Evolutionary conservation across 192 early-diverging fungal species (phyloP).

Genomic region (Umbelopsis sp.): DNA sequence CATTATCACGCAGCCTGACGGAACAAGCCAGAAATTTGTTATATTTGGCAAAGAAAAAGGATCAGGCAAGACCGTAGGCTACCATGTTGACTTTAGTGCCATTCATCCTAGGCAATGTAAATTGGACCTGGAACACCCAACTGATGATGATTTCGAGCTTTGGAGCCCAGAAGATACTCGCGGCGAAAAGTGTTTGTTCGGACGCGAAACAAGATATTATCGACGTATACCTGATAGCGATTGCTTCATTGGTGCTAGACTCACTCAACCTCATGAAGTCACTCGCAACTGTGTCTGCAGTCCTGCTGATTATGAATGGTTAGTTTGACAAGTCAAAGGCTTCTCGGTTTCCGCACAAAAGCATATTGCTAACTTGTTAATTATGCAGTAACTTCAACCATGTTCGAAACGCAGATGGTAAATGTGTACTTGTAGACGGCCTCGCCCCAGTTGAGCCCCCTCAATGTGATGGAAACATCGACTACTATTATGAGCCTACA

Average conservation of each 20-base stretch:
- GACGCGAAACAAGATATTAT: conserved; percentile 68
- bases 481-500: conserved; percentile 72
- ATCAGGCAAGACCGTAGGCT: conserved; percentile 40
- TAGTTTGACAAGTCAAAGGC: neutral
- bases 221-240: conserved; percentile 65
- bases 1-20: conserved; percentile 72
- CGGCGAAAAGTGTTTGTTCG: conserved; percentile 66
- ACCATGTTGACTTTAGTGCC: conserved; percentile 55
- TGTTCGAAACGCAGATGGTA: conserved; percentile 59
- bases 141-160: conserved; percentile 70
- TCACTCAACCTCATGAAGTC: conserved; percentile 57
- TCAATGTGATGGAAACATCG: conserved; percentile 56
- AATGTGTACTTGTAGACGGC: conserved; percentile 68
- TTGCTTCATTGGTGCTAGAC: conserved; percentile 79
- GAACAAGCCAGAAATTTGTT: conserved; percentile 79
- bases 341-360: neutral
- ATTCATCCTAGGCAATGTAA: conserved; percentile 41
- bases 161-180: conserved; percentile 61
- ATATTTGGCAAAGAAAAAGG: conserved; percentile 66
- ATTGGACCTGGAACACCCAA: conserved; percentile 43
- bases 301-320: conserved; percentile 84
- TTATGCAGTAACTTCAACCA: conserved; percentile 73
- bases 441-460: conserved; percentile 52
- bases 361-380: neutral
- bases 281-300: conserved; percentile 75